Evolutionary conservation across 495 filamentous ascomycete species (phyloP), one percentile per base, ranked within the genome.

Genomic region (Aspergillus hancockii): DNA sequence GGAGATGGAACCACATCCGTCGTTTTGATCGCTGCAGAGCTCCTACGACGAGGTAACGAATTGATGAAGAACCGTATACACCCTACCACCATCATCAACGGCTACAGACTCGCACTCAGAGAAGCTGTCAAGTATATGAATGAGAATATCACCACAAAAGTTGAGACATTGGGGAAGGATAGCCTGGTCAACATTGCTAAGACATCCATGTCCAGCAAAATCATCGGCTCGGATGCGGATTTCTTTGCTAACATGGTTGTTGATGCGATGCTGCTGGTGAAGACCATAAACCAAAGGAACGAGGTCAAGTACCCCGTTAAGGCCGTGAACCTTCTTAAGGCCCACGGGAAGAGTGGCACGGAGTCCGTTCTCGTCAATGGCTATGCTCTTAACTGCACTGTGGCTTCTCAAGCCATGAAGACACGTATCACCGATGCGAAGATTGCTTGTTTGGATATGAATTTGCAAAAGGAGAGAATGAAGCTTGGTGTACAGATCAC

Each of bases 41-140:
- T 99, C 64, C 83, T 99, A 63, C 85, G 89, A 68, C 85, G 94
- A 78, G 94, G 85, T 40, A 99, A 98, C 81, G 94, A 99, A 77
- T 84, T 99, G 62, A 92, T 98, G 88, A 96, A 94, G 82, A 98
- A 97, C 84, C 90, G 92, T 72, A 98, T 99, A 85, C 94, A 99
- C 77, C 95, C 94, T 53, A 99, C 94, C 23, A 99, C 94, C 54
- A 98, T 98, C 76, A 99, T 99, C 73, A 98, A 90, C 62, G 94
- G 94, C 66, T 99, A 98, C 81, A 84, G 94, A 62, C 85, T 99
- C 63, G 94, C 94, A 59, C 85, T 99, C 60, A 83, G 94, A 59
- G 95, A 98, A 80, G 95, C 94, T 52, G 90, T 99, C 65, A 92
- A 93, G 75, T 99, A 97, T 79, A 96, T 99, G 92, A 91, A 89